Conservation (phyloP, 805 yeast genomes). For the Kodamaea jinghongensis region DNA sequence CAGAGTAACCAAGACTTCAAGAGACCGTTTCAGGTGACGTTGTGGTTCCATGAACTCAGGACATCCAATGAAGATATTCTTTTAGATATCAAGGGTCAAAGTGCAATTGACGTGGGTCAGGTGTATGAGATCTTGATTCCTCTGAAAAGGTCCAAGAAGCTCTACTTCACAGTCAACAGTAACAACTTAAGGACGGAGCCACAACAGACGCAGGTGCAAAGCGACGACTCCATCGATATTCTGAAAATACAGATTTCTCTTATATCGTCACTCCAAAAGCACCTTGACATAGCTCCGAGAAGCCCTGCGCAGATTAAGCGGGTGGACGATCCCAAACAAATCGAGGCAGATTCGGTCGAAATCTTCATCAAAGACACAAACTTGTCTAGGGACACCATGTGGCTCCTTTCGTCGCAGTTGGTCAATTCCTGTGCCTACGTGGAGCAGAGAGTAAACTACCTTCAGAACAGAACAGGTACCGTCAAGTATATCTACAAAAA, state of each 20-base stretch:
- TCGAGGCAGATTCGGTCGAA: slow-evolving; percentile 81
- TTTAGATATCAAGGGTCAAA: slow-evolving; percentile 59
- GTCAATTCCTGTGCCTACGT: slow-evolving; percentile 63
- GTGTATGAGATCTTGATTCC: slow-evolving; percentile 63
- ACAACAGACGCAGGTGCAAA: slow-evolving; percentile 1
- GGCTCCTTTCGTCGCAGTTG: slow-evolving; percentile 69
- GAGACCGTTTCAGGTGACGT: slow-evolving; percentile 39
- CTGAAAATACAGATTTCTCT: slow-evolving; percentile 50
- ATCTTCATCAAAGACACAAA: slow-evolving; percentile 75
- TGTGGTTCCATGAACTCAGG: slow-evolving; percentile 71
- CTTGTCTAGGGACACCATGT: slow-evolving; percentile 88
- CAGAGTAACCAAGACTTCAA: slow-evolving; percentile 5
- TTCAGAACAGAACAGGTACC: slow-evolving; percentile 59
- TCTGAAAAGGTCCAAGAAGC: slow-evolving; percentile 26
- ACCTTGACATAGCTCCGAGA: slow-evolving; percentile 65
- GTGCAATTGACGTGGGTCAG: slow-evolving; percentile 65
- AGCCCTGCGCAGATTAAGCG: slow-evolving; percentile 56
- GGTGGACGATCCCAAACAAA: slow-evolving; percentile 42
- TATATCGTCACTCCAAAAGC: slow-evolving; percentile 54
- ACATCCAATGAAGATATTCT: slow-evolving; percentile 57
- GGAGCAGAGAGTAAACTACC: slow-evolving; percentile 61
- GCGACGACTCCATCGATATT: slow-evolving; percentile 14
- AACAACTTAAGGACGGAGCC: slow-evolving; percentile 19
- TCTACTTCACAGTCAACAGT: slow-evolving; percentile 44
- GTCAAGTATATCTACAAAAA: slow-evolving; percentile 62